Conservation (phyloP, 1,284 basidiomycete species). For the Coniferiporia weirii region DNA sequence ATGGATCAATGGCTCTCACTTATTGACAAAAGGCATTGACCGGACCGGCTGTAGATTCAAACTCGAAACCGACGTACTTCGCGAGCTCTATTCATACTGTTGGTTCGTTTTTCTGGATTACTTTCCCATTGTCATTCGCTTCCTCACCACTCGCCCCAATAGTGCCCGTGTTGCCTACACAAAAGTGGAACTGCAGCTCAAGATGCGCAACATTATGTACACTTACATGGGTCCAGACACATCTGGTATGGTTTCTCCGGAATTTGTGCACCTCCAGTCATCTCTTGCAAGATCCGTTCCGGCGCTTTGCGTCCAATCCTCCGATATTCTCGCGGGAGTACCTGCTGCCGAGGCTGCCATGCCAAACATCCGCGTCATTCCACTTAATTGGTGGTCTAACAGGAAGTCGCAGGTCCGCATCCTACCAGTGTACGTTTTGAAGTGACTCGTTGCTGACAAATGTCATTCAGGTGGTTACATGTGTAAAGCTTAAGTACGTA, state of each 20-base stretch:
- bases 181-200: constrained; percentile 85
- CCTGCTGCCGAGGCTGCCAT: constrained; percentile 85
- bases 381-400: constrained; percentile 87
- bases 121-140: background rate
- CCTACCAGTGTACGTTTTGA: background rate
- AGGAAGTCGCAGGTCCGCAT: constrained; percentile 48
- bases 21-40: too few relatives aligned
- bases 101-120: constrained; percentile 43
- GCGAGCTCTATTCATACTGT: constrained; percentile 76
- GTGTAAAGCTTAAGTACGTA: constrained; percentile 83
- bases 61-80: constrained; percentile 61
- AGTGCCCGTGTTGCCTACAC: constrained; percentile 89
- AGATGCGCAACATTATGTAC: constrained; percentile 74
- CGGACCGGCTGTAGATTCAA: constrained; percentile 45
- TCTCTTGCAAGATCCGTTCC: constrained; percentile 71
- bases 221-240: constrained; percentile 63
- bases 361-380: constrained; percentile 84
- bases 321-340: constrained; percentile 74
- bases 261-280: constrained; percentile 55
- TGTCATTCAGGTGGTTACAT: constrained; percentile 63
- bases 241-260: constrained; percentile 36
- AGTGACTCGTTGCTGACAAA: constrained; percentile 5
- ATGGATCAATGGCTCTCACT: background rate
- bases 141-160: background rate
- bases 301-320: constrained; percentile 75